These are phyloP conservation scores for Cupressus sempervirens DNA, from an alignment of 75 land plant genomes.

Conservation along the genomic window DNA sequence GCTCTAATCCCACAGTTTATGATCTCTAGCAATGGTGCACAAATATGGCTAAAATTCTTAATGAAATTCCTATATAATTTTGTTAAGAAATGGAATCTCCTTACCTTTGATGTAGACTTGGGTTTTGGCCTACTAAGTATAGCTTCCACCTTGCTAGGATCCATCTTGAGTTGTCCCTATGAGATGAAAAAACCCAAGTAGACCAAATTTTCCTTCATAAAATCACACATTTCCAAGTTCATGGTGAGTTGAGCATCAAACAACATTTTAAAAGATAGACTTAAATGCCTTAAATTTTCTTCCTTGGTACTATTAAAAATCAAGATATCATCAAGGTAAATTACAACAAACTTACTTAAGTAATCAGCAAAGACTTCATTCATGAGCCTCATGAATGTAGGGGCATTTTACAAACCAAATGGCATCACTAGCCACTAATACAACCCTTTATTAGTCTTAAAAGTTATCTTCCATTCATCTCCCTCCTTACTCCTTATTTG, in stretches of 20 bases:
- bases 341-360: too few relatives aligned
- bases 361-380: neutral
- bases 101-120: too few relatives aligned
- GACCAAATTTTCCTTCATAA: neutral
- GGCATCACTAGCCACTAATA: neutral
- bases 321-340: too few relatives aligned
- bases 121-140: too few relatives aligned
- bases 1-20: too few relatives aligned
- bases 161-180: too few relatives aligned
- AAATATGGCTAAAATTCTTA: neutral
- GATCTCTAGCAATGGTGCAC: too few relatives aligned
- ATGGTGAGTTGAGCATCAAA: neutral
- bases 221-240: neutral
- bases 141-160: too few relatives aligned
- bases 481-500: neutral
- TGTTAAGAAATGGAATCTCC: neutral
- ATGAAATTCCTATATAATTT: neutral
- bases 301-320: neutral
- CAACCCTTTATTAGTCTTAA: neutral
- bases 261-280: neutral
- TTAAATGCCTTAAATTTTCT: neutral
- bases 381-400: neutral
- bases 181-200: too few relatives aligned
- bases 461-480: neutral
- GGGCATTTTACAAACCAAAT: neutral